Evolutionary conservation across 2,329 filamentous ascomycete species (phyloP).

Genomic region (Diaporthe sp.): DNA sequence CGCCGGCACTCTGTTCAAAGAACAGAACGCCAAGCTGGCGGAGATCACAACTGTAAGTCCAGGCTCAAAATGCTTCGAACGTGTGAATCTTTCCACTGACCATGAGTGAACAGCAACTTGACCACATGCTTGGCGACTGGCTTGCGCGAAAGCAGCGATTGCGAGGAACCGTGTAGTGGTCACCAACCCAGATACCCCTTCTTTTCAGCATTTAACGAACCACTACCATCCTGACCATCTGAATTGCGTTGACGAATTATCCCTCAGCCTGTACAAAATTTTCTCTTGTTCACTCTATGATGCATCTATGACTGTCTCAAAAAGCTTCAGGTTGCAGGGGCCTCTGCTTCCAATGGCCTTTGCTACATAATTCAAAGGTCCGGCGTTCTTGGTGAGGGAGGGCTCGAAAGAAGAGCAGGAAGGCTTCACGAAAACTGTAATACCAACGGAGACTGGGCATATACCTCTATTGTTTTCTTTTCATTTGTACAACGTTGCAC

Average conservation of each 20-base stretch:
- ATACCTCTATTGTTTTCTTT: slow-evolving; percentile 37
- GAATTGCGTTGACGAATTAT: slow-evolving; percentile 13
- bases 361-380: slow-evolving; percentile 29
- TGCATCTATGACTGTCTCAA: slow-evolving; percentile 38
- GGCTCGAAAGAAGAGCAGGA: slow-evolving; percentile 26
- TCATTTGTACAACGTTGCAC: not conserved
- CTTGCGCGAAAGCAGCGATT: slow-evolving; percentile 78
- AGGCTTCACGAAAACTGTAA: slow-evolving; percentile 37
- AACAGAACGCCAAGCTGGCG: slow-evolving; percentile 87
- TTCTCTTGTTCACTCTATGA: slow-evolving; percentile 27
- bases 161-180: slow-evolving; percentile 60
- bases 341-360: slow-evolving; percentile 18
- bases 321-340: slow-evolving; percentile 24
- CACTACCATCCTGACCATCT: not conserved
- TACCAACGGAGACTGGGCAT: slow-evolving; percentile 36
- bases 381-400: slow-evolving; percentile 36
- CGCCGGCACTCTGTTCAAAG: slow-evolving; percentile 83
- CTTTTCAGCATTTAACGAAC: slow-evolving; percentile 22
- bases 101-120: slow-evolving; percentile 72
- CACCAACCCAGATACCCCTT: slow-evolving; percentile 31
- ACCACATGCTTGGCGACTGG: slow-evolving; percentile 88
- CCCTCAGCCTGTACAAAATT: slow-evolving; percentile 11
- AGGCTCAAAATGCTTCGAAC: not conserved
- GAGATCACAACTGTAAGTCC: slow-evolving; percentile 83
- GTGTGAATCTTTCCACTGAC: slow-evolving; percentile 42